Base-by-base conservation (phyloP, 148 eudicot genomes). In the Chenopodium formosanum region DNA sequence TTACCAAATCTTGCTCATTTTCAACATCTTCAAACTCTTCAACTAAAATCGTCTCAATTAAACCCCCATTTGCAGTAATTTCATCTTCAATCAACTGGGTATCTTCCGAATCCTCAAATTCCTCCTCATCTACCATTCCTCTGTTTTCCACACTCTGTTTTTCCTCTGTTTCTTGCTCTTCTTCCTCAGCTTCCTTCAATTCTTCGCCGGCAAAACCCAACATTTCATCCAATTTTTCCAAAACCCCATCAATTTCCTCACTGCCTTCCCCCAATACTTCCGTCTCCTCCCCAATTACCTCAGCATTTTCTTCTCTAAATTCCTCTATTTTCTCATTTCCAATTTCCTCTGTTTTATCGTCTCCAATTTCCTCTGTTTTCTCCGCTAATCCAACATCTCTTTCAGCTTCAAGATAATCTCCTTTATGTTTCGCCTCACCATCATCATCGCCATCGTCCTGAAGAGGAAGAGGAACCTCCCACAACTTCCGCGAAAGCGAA, bases 401-500 rank as follows among this genome's bases (percentile, higher is more conserved):
- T 37, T 84, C 88, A 31, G 83, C 1, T 77, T 76, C 52, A 81
- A 82, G 10, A 13, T 73, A 2, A 27, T 53, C 22, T 29, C 70
- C 4, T 20, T 27, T 17, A 5, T 40, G 44, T 40, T 40, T 40
- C 7, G n/a, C 65, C 22, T 66, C 34, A 52, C 19, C 31, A 3
- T 75, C 71, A 17, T 19, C 81, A 20, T 58, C 69, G 7, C 62
- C 79, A 25, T 76, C 88, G 8, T 70, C 83, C 0, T 66, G 87
- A 0, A 66, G 83, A 31, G 25, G 63, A 17, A 77, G 25, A 60
- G 70, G 23, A 79, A 67, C 81, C 32, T 91, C 94, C 88, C 85
- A 86, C 14, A 90, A 79, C 62, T 90, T 86, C 25, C 80, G 87
- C n/a, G 93, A 88, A 77, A 95, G 89, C 37, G 94, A 89, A 16